Conservation (phyloP, 2,329 filamentous ascomycete species). For the Hansfordia pulvinata region DNA sequence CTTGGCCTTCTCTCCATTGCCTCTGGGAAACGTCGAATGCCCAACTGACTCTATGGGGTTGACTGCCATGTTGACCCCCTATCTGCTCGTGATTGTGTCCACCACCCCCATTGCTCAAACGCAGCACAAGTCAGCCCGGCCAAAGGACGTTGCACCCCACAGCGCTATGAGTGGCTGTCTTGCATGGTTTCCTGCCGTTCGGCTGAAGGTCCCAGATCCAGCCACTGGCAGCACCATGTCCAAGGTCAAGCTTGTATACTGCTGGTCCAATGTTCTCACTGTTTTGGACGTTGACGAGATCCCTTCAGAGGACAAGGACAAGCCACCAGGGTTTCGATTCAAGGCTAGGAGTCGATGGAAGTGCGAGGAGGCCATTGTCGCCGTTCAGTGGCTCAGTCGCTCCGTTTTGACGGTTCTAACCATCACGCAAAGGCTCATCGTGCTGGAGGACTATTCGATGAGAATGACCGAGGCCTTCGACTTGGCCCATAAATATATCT, state of each 20-base stretch:
- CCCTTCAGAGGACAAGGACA: conserved; percentile 55
- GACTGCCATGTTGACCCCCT: conserved; percentile 91
- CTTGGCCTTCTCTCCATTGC: conserved; percentile 78
- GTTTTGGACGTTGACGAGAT: conserved; percentile 78
- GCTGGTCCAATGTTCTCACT: conserved; percentile 96
- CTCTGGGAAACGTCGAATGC: conserved; percentile 87
- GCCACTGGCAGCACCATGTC: conserved; percentile 56
- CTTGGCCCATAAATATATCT: conserved; percentile 81
- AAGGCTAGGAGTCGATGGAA: conserved; percentile 78
- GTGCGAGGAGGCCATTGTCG: conserved; percentile 88
- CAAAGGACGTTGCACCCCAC: conserved; percentile 82
- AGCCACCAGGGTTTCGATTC: conserved; percentile 68
- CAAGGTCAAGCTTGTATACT: conserved; percentile 84
- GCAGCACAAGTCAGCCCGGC: conserved; percentile 82
- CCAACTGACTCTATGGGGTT: conserved; percentile 77
- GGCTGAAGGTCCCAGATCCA: conserved; percentile 63
- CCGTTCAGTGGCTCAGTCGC: conserved; percentile 90
- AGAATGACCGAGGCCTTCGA: conserved; percentile 93
- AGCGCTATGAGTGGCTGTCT: conserved; percentile 87
- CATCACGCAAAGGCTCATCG: conserved; percentile 83
- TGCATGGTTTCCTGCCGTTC: conserved; percentile 95
- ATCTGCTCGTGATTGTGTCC: conserved; percentile 90
- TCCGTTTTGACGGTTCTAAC: conserved; percentile 87
- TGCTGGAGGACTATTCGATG: conserved; percentile 80
- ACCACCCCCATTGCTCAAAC: conserved; percentile 94